These are phyloP conservation scores for Botrytis fabae DNA, from an alignment of 2,329 filamentous ascomycete genomes.

Conservation along the genomic window DNA sequence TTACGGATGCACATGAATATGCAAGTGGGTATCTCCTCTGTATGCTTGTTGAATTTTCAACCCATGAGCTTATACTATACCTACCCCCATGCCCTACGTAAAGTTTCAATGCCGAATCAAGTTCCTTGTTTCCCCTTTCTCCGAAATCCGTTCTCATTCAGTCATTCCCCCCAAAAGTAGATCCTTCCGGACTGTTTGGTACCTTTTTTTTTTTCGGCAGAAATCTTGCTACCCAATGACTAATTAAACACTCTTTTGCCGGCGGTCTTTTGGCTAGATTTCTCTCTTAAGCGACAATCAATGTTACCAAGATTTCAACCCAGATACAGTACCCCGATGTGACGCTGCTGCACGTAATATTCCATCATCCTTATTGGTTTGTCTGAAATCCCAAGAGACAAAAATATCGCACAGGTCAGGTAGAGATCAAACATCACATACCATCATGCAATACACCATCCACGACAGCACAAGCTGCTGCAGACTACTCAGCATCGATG, in stretches of 20 bases:
- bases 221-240: background rate
- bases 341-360: conserved; percentile 24
- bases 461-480: conserved; percentile 6
- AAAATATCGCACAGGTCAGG: conserved; percentile 17
- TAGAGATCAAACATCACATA: conserved; percentile 21
- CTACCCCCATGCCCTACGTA: background rate
- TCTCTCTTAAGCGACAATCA: background rate
- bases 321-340: conserved; percentile 11
- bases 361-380: conserved; percentile 14
- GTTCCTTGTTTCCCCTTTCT: background rate
- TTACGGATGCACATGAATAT: background rate
- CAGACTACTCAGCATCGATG: background rate
- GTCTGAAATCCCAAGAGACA: background rate
- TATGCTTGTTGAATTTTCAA: background rate
- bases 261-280: background rate
- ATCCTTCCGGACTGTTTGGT: background rate
- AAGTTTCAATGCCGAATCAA: background rate
- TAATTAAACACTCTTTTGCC: background rate
- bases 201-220: background rate
- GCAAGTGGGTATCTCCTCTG: background rate
- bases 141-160: background rate
- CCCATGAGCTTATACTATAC: background rate
- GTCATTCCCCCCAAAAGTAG: background rate
- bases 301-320: conserved; percentile 14
- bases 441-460: conserved; percentile 2